A percentile compares a stretch with the other conserved stretches of the same genome.
These are phyloP conservation scores for Phlebopus sp. DNA, from an alignment of 1,284 basidiomycete species.

Conservation along the genomic window DNA sequence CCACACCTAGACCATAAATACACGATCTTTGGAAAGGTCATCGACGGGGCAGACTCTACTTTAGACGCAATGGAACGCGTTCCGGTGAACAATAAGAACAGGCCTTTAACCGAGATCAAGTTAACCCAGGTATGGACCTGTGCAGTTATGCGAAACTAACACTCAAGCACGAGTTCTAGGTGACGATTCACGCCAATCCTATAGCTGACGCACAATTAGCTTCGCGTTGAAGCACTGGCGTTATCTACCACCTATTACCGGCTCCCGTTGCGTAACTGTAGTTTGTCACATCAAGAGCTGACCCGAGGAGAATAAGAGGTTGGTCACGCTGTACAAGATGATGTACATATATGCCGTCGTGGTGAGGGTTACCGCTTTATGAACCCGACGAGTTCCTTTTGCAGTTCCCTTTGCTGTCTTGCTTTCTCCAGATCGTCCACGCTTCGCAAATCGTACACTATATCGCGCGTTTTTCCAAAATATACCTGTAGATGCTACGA, in stretches of 20 bases:
- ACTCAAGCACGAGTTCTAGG: constrained; percentile 40
- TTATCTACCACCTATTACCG: background rate
- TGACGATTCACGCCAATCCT: constrained; percentile 95
- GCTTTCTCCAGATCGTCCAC: constrained; percentile 84
- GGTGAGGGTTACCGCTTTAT: constrained; percentile 57
- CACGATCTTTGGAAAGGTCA: constrained; percentile 93
- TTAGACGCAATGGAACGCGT: constrained; percentile 88
- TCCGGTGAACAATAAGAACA: constrained; percentile 88
- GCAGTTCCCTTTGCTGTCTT: constrained; percentile 78
- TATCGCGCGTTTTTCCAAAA: constrained; percentile 96
- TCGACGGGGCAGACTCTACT: constrained; percentile 88
- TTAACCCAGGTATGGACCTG: constrained; percentile 61
- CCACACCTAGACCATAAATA: constrained; percentile 92
- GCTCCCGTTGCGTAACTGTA: too few relatives aligned
- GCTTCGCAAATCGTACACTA: constrained; percentile 88
- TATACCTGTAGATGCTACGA: constrained; percentile 65
- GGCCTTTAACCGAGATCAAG: constrained; percentile 83
- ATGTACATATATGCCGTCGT: constrained; percentile 10
- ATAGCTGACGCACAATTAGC: constrained; percentile 70
- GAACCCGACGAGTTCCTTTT: constrained; percentile 93
- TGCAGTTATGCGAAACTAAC: background rate
- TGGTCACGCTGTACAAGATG: constrained; percentile 1
- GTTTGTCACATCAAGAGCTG: background rate
- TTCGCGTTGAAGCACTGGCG: constrained; percentile 20
- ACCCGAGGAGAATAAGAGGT: background rate